Percentiles rank a stretch among this genome's conserved stretches.
Conservation (phyloP, 31 red algal genomes). For the Asparagopsis taxiformis region DNA sequence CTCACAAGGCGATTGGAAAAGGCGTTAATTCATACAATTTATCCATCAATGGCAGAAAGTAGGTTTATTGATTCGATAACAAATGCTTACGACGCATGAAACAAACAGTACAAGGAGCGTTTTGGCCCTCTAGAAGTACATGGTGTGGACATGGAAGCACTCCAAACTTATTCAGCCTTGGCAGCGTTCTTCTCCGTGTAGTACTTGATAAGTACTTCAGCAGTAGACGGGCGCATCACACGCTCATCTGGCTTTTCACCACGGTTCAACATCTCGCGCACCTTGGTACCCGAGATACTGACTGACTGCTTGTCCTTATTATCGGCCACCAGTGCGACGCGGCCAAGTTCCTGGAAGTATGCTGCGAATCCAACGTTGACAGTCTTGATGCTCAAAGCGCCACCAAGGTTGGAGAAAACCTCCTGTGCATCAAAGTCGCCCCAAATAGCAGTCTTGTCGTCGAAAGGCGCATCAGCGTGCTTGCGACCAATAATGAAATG, state of each 20-base stretch:
- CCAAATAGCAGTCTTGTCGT: slow-evolving; percentile 85
- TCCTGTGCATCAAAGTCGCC: slow-evolving; percentile 95
- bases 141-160: not conserved
- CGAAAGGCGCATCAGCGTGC: slow-evolving; percentile 87
- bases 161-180: slow-evolving; percentile 17
- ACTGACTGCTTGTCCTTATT: slow-evolving; percentile 86
- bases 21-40: too few relatives aligned
- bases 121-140: too few relatives aligned
- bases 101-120: too few relatives aligned
- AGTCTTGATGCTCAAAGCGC: slow-evolving; percentile 76
- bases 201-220: slow-evolving; percentile 80
- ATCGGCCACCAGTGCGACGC: slow-evolving; percentile 70
- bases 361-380: slow-evolving; percentile 89
- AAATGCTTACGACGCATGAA: too few relatives aligned
- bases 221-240: slow-evolving; percentile 83
- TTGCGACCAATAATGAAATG: slow-evolving; percentile 94
- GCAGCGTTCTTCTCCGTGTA: slow-evolving; percentile 73
- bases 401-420: slow-evolving; percentile 67
- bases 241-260: slow-evolving; percentile 86
- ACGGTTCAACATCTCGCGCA: slow-evolving; percentile 79
- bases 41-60: too few relatives aligned
- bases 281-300: slow-evolving; percentile 85
- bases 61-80: too few relatives aligned
- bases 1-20: too few relatives aligned
- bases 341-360: slow-evolving; percentile 86